Percentiles rank a stretch among this genome's conserved stretches.
These are phyloP conservation scores for Anisodus acutangulus DNA, from an alignment of 257 asterid genomes.

Conservation along the genomic window DNA sequence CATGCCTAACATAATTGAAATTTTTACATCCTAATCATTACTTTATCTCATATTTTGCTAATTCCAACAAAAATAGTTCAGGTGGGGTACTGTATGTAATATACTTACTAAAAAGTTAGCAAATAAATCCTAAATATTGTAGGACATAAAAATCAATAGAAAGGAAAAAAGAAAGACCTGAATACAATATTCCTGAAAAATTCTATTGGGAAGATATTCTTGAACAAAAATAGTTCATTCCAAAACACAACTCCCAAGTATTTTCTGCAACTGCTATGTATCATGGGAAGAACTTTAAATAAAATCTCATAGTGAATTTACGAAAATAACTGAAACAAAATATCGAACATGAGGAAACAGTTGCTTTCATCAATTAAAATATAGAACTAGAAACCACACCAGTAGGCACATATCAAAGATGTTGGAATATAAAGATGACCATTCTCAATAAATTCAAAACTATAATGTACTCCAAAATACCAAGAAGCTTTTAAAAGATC, in stretches of 20 bases:
- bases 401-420: not conserved
- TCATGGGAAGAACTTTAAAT: slow-evolving; percentile 16
- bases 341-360: not conserved
- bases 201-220: too few species aligned
- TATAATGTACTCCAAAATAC: slow-evolving; percentile 10
- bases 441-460: slow-evolving; percentile 14
- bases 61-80: not conserved
- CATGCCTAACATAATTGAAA: too few species aligned
- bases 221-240: too few species aligned
- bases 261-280: not conserved
- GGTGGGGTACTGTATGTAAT: not conserved
- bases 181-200: not conserved
- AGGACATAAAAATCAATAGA: not conserved
- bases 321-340: slow-evolving; percentile 2
- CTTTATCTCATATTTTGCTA: not conserved
- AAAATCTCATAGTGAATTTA: not conserved
- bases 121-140: not conserved
- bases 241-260: not conserved
- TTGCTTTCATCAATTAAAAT: not conserved
- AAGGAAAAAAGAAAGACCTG: too few species aligned
- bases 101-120: not conserved
- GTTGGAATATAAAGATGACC: not conserved
- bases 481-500: not conserved
- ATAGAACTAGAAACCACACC: not conserved
- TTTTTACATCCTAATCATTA: too few species aligned